A percentile compares a stretch with the other conserved stretches of the same genome.
These are phyloP conservation scores for Daldinia concentrica DNA, from an alignment of 495 filamentous ascomycete species.

Conservation along the genomic window DNA sequence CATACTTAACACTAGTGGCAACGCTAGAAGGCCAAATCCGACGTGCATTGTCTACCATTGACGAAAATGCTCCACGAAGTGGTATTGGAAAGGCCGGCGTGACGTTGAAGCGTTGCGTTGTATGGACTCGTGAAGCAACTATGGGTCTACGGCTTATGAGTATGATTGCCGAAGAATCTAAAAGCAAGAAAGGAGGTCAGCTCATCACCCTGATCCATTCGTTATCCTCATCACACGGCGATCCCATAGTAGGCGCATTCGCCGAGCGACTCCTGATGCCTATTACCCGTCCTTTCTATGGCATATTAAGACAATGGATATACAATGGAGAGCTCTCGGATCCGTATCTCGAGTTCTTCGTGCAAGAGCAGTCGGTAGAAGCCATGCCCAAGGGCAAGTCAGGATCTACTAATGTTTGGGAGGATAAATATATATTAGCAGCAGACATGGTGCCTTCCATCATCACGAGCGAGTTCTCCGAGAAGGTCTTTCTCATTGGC, in stretches of 20 bases:
- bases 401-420: slow-evolving; percentile 88
- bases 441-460: slow-evolving; percentile 90
- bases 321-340: slow-evolving; percentile 98
- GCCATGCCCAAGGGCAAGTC: slow-evolving; percentile 65
- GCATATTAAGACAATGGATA: slow-evolving; percentile 96
- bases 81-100: slow-evolving; percentile 88
- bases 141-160: slow-evolving; percentile 96
- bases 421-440: slow-evolving; percentile 92
- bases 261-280: slow-evolving; percentile 91
- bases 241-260: slow-evolving; percentile 92
- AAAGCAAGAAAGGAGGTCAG: slow-evolving; percentile 87
- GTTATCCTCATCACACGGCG: slow-evolving; percentile 92
- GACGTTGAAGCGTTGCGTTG: slow-evolving; percentile 92
- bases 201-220: slow-evolving; percentile 93
- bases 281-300: slow-evolving; percentile 96
- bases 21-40: slow-evolving; percentile 95
- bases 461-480: slow-evolving; percentile 88
- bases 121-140: slow-evolving; percentile 97
- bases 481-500: slow-evolving; percentile 95
- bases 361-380: slow-evolving; percentile 73
- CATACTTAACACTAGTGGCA: slow-evolving; percentile 92
- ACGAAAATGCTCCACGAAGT: slow-evolving; percentile 68
- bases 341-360: slow-evolving; percentile 96
- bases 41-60: slow-evolving; percentile 73
- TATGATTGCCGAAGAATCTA: slow-evolving; percentile 89